Conservation (phyloP, 108 stramenopile species). For the Cyclotella choctawhatcheeana region DNA sequence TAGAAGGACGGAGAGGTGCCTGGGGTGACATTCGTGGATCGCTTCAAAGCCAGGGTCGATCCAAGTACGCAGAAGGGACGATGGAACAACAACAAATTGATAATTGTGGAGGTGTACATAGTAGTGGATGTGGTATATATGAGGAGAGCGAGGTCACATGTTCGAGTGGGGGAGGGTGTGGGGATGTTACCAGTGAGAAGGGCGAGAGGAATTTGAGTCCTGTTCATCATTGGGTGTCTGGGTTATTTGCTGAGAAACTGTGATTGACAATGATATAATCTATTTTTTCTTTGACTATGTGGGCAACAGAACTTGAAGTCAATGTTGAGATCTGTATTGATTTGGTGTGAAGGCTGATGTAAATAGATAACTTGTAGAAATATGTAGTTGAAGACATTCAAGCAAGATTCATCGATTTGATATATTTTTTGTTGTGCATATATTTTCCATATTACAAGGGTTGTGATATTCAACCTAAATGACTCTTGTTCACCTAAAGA, state of each 20-base stretch:
- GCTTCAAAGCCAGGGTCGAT: slow-evolving; percentile 11
- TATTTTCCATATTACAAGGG: too few relatives aligned
- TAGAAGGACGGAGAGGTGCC: slow-evolving; percentile 36
- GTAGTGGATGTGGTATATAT: slow-evolving; percentile 8
- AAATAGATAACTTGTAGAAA: too few relatives aligned
- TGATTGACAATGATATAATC: not conserved
- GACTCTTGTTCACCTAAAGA: too few relatives aligned
- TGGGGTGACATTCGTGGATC: slow-evolving; percentile 40
- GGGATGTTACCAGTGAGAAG: not conserved
- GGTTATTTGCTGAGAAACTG: slow-evolving; percentile 12
- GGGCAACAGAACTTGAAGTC: too few relatives aligned
- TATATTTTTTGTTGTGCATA: too few relatives aligned
- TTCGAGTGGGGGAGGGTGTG: slow-evolving; percentile 19
- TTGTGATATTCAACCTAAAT: too few relatives aligned
- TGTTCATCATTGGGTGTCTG: slow-evolving; percentile 36
- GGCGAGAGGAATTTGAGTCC: slow-evolving; percentile 17
- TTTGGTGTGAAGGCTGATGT: too few relatives aligned
- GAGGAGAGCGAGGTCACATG: slow-evolving; percentile 26
- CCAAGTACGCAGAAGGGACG: not conserved
- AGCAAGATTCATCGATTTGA: too few relatives aligned
- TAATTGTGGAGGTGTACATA: not conserved
- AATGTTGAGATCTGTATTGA: too few relatives aligned
- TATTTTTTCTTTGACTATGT: too few relatives aligned
- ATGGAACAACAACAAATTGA: not conserved
- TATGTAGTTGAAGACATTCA: too few relatives aligned